Evolutionary conservation across 352 stramenopile species (phyloP).

Genomic region (Phytopythium boreale): DNA sequence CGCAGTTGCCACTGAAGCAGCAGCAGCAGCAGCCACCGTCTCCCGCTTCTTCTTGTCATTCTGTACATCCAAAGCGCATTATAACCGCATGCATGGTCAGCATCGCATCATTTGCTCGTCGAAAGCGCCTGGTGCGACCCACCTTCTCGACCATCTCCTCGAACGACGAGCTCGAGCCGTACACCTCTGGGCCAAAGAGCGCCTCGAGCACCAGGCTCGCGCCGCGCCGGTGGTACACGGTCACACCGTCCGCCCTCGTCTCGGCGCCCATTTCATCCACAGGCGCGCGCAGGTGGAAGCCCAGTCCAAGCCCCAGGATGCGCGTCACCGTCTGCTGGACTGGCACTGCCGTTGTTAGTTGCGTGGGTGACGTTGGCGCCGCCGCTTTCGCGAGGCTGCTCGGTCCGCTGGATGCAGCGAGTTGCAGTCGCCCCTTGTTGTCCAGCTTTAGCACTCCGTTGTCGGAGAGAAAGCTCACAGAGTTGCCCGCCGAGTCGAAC

Average conservation of each 20-base stretch:
- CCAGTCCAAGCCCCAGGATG: slow-evolving; percentile 70
- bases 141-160: slow-evolving; percentile 87
- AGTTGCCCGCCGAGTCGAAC: slow-evolving; percentile 42
- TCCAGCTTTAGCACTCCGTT: slow-evolving; percentile 74
- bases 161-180: slow-evolving; percentile 59
- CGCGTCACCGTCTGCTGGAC: neutral
- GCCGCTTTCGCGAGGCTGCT: neutral
- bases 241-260: slow-evolving; percentile 78
- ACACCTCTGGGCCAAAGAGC: slow-evolving; percentile 58
- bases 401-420: slow-evolving; percentile 9
- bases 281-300: slow-evolving; percentile 70
- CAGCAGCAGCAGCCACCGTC: neutral
- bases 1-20: neutral
- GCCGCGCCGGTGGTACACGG: slow-evolving; percentile 83
- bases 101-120: too few species aligned
- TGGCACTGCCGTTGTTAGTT: slow-evolving; percentile 8
- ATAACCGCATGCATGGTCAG: neutral
- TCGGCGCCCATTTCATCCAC: slow-evolving; percentile 78
- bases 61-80: neutral
- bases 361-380: neutral
- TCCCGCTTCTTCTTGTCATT: slow-evolving; percentile 11
- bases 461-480: slow-evolving; percentile 40
- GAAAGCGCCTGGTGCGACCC: neutral
- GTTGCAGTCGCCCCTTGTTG: slow-evolving; percentile 45
- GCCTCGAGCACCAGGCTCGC: slow-evolving; percentile 66